Evolutionary conservation across 441 rosid genomes (phyloP), one percentile per base, ranked within the genome.

Genomic region (Erodium texanum): DNA sequence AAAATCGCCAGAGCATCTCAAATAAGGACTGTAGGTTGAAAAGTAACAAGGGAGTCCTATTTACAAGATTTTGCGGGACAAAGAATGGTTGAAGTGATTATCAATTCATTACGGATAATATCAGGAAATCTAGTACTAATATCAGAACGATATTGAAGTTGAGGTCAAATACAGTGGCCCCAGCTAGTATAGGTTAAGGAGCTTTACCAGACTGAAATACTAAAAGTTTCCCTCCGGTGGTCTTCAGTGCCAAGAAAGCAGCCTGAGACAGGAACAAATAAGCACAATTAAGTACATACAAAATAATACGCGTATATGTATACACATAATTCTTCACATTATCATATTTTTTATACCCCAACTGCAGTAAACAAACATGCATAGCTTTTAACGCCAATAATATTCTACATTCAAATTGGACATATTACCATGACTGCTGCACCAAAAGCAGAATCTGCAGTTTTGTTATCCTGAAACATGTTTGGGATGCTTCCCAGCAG

Each of bases 401-500:
- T 32, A 7, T 32, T 32, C 6, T 32, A 32, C 36, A 32, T 32
- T 32, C 36, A 32, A 32, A 32, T 32, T 32, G 6, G 36, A 32
- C 36, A 32, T 5, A 32, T 32, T 32, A 32, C 36, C 36, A 32
- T 87, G 70, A 89, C 82, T 73, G 97, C 98, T 66, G 97, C 97
- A 80, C 96, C 93, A 80, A 95, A 95, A 71, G 98, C 90, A 67
- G 99, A 95, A 80, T 92, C 99, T 50, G 95, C 89, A 65, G 83
- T 89, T 85, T 74, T 85, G 80, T 82, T 89, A 77, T 80, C 85
- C 79, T 86, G 85, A 82, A 94, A 94, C 97, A 88, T 89, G 27
- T 84, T 77, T 27, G 99, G 99, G 79, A 92, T 94, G 76, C 84
- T 92, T 77, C 92, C 99, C 79, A 94, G 86, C 79, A 95, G 80